These are phyloP conservation scores for Allantophomopsis lycopodina DNA, from an alignment of 2,329 filamentous ascomycete genomes.

Conservation along the genomic window DNA sequence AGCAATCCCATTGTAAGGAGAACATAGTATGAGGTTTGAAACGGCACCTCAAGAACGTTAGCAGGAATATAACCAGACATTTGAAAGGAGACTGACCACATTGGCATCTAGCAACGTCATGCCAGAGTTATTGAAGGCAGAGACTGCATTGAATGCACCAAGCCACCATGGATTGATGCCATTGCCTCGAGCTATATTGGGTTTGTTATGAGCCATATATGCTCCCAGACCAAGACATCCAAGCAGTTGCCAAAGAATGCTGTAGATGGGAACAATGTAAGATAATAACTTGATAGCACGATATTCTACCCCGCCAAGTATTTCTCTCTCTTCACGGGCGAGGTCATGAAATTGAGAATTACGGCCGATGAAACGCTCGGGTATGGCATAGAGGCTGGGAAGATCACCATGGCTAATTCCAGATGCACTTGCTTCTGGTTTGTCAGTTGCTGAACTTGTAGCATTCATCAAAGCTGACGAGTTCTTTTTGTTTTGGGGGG, in stretches of 20 bases:
- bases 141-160: constrained; percentile 52
- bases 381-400: constrained; percentile 3
- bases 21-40: constrained; percentile 21
- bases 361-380: constrained; percentile 22
- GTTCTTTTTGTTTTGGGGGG: not conserved
- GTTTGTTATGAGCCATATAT: constrained; percentile 40
- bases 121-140: constrained; percentile 59
- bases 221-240: constrained; percentile 45
- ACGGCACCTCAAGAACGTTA: constrained; percentile 8
- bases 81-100: constrained; percentile 26
- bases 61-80: no score
- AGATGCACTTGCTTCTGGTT: not conserved
- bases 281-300: constrained; percentile 45
- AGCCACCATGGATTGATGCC: constrained; percentile 53
- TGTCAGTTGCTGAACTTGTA: not conserved
- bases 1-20: constrained; percentile 33
- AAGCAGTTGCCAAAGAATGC: constrained; percentile 41
- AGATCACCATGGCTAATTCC: constrained; percentile 5
- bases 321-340: constrained; percentile 35
- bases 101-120: constrained; percentile 55
- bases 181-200: constrained; percentile 34
- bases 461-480: not conserved
- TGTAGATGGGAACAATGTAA: constrained; percentile 46
- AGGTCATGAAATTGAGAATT: constrained; percentile 42
- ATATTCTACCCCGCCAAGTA: constrained; percentile 50